Evolutionary conservation across 2,329 filamentous ascomycete species (phyloP), one percentile per base, ranked within the genome.

Genomic region (Phyllosticta citriasiana): DNA sequence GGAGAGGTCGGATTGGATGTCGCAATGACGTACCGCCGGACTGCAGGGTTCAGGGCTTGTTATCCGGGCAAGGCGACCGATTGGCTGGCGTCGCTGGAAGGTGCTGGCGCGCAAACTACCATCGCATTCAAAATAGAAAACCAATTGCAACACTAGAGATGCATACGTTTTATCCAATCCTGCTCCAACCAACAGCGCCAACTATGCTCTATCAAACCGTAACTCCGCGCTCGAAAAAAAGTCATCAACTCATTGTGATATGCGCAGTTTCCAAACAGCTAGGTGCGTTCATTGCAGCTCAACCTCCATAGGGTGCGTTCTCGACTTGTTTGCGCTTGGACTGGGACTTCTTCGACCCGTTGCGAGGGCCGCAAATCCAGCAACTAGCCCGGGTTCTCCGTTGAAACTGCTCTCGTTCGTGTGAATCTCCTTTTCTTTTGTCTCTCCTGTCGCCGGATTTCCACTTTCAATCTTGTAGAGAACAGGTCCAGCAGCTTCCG

Each of bases 391-490:
- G 9, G 55, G 60, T 5, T 62, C 60, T 14, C 60, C 60, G 10
- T 47, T 62, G 25, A 62, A 57, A 50, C 55, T 57, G 35, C 55
- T 58, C 25, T 62, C 60, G 22, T 69, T 69, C 60, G 72, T 68
- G 33, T 64, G 67, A 2, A 72, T 51, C 19, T 65, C 64, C 22
- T 55, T 53, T 9, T 64, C 63, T 26, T 65, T 24, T 30, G 72
- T 70, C 40, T 68, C 68, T 10, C 72, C 71, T 5, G 69, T 70
- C 7, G 71, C 70, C 3, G 60, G 61, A 24, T 72, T 69, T 12
- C 70, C 71, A 3, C 70, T 70, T 53, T 74, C 73, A 3, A 66
- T 69, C 4, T 72, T 71, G 3, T 68, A 73, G 2, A 74, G 68
- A 16, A 73, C 68, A 1, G 70, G 65, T n/a, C 70, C 64, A 19